Conservation (phyloP, 441 rosid species). For the Croton laevigatus region DNA sequence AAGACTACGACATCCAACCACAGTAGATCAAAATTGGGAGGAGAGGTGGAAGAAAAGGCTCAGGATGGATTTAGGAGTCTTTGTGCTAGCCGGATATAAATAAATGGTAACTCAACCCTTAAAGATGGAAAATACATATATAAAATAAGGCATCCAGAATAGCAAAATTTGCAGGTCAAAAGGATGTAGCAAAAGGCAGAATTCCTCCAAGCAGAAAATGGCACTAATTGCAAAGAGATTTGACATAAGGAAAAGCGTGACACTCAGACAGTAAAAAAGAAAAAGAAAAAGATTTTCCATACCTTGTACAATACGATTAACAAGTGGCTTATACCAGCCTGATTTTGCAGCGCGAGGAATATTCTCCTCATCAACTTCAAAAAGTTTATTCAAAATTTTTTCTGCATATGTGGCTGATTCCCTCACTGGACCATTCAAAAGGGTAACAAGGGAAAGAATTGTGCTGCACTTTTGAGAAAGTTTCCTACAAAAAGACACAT, state of each 20-base stretch:
- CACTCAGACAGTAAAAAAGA: constrained; percentile 6
- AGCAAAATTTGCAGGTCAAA: neutral
- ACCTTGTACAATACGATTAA: constrained; percentile 55
- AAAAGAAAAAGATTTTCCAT: constrained; percentile 23
- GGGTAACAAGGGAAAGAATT: constrained; percentile 60
- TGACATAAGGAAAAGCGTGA: neutral
- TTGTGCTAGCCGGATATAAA: too few species aligned
- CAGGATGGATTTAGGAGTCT: too few species aligned
- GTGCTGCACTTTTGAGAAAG: constrained; percentile 48
- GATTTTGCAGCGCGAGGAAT: constrained; percentile 50
- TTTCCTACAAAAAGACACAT: constrained; percentile 43
- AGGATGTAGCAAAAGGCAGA: neutral
- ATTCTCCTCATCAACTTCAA: constrained; percentile 55
- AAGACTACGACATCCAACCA: too few species aligned
- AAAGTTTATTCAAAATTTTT: constrained; percentile 47
- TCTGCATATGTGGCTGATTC: constrained; percentile 52
- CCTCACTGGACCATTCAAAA: constrained; percentile 43
- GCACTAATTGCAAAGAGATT: neutral
- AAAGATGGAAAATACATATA: too few species aligned
- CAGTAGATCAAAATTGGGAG: too few species aligned
- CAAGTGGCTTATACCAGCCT: constrained; percentile 65
- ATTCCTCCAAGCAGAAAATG: constrained; percentile 5
- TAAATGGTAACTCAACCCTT: too few species aligned
- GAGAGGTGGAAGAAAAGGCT: too few species aligned
- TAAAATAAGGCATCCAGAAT: neutral